phyloP scores from a whole-genome alignment of 495 filamentous ascomycete genomes.

The Penicillium chermesinum region DNA sequence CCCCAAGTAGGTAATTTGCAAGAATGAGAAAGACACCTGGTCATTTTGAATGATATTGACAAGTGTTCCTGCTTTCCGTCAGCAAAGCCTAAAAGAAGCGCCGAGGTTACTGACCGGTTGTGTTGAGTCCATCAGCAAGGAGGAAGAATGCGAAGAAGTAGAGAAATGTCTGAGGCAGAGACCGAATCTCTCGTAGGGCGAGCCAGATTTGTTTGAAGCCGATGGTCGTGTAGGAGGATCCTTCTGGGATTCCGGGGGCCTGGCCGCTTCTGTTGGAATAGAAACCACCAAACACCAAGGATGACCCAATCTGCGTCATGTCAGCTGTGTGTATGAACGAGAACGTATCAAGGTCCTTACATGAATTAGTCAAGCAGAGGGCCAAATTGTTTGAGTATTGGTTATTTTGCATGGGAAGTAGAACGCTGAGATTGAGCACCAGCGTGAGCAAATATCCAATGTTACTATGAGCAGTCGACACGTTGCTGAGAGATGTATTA shows the following conservation, averaged over 20 bases:
- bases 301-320: conserved; percentile 38
- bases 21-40: conserved; percentile 42
- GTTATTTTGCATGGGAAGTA: conserved; percentile 38
- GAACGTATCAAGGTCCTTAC: conserved; percentile 6
- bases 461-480: conserved; percentile 48
- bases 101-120: conserved; percentile 31
- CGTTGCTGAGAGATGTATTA: conserved; percentile 25
- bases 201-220: conserved; percentile 46
- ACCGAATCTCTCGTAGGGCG: conserved; percentile 36
- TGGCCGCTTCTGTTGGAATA: conserved; percentile 46
- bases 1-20: conserved; percentile 46
- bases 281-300: conserved; percentile 48
- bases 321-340: no score
- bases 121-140: conserved; percentile 47
- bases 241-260: conserved; percentile 42
- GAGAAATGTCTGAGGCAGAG: conserved; percentile 42
- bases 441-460: conserved; percentile 45
- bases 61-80: conserved; percentile 29
- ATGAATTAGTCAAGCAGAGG: conserved; percentile 45
- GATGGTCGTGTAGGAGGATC: conserved; percentile 42
- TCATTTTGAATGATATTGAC: conserved; percentile 46
- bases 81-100: background rate
- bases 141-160: conserved; percentile 47
- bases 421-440: conserved; percentile 41
- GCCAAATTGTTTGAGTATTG: conserved; percentile 43